A percentile compares a stretch with the other conserved stretches of the same genome.
Evolutionary conservation across 2,329 filamentous ascomycete species (phyloP).

Genomic region (Davidsoniella australis): DNA sequence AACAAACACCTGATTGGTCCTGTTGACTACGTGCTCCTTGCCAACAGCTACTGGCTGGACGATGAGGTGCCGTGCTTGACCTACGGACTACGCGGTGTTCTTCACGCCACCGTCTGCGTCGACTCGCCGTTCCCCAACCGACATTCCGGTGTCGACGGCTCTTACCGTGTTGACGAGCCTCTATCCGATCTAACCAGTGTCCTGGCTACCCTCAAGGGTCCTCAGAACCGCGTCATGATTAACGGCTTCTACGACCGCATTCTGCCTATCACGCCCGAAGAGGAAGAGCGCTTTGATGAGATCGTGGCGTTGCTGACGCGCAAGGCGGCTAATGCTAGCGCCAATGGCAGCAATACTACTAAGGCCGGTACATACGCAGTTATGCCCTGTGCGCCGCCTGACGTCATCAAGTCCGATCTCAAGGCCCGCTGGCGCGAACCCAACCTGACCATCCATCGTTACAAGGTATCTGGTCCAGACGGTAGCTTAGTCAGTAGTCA

Average conservation of each 20-base stretch:
- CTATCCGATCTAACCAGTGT: constrained; percentile 79
- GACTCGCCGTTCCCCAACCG: constrained; percentile 75
- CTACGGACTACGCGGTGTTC: constrained; percentile 81
- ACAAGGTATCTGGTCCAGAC: constrained; percentile 83
- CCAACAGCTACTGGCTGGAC: constrained; percentile 97
- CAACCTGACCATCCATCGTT: constrained; percentile 81
- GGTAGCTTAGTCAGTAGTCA: constrained; percentile 82
- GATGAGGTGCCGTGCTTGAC: constrained; percentile 91
- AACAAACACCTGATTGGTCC: constrained; percentile 75
- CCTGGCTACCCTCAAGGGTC: constrained; percentile 65
- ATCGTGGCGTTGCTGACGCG: constrained; percentile 63
- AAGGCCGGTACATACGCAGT: no score
- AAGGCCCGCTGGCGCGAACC: constrained; percentile 94
- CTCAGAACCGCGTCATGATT: constrained; percentile 64
- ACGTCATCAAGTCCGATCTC: constrained; percentile 53
- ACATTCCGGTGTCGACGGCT: constrained; percentile 94
- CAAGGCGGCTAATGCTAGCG: neutral
- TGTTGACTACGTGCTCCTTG: constrained; percentile 85
- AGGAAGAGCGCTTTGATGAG: constrained; percentile 67
- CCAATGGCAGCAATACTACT: neutral
- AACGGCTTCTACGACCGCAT: constrained; percentile 82
- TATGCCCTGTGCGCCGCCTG: neutral
- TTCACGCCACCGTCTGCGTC: constrained; percentile 81
- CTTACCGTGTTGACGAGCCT: constrained; percentile 74
- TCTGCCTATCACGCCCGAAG: constrained; percentile 53